These are phyloP conservation scores for Paraglomus brasilianum DNA, from an alignment of 192 early-diverging fungal genomes.

Conservation along the genomic window DNA sequence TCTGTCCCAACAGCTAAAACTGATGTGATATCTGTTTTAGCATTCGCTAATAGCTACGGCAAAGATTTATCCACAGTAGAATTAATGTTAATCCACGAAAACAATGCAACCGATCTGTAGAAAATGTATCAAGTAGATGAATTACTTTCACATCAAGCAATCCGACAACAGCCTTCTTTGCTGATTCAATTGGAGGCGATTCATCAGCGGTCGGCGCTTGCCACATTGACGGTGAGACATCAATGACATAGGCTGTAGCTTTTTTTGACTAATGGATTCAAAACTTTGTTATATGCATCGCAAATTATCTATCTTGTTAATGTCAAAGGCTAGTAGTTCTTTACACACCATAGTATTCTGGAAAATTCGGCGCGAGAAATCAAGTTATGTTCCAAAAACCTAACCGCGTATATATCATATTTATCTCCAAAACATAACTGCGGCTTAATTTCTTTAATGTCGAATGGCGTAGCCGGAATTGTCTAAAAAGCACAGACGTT, in stretches of 20 bases:
- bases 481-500: too few species aligned
- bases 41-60: constrained; percentile 55
- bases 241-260: constrained; percentile 42
- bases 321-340: too few species aligned
- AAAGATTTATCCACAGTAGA: background rate
- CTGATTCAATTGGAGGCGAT: constrained; percentile 34
- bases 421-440: too few species aligned
- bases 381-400: too few species aligned
- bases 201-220: constrained; percentile 7
- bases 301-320: too few species aligned
- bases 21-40: constrained; percentile 65
- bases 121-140: background rate
- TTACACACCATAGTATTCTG: too few species aligned
- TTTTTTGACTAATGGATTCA: constrained; percentile 26
- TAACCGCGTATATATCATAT: too few species aligned
- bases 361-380: too few species aligned
- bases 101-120: background rate
- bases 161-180: constrained; percentile 34
- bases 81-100: background rate
- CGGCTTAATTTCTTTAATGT: too few species aligned
- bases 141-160: constrained; percentile 46
- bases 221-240: constrained; percentile 37
- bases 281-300: too few species aligned
- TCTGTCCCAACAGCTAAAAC: constrained; percentile 58
- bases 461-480: too few species aligned